Percentiles rank a stretch among this genome's conserved stretches.
Conservation (phyloP, 2,329 filamentous ascomycete species). For the Dendrostoma leiphaemia region DNA sequence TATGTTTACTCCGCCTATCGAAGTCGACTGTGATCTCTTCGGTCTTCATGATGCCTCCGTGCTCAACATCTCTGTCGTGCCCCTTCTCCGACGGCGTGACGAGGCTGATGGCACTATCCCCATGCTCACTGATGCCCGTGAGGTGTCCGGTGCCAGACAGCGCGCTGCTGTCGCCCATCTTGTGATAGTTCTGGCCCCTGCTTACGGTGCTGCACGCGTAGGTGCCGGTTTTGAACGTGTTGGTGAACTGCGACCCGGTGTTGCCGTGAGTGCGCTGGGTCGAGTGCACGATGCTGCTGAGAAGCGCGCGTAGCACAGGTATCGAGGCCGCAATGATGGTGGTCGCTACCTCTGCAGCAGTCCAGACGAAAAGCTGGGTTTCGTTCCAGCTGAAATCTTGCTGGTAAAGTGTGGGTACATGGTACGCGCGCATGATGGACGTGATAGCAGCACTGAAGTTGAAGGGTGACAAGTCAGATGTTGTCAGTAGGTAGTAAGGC, state of each 20-base stretch:
- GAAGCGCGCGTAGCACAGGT: constrained; percentile 27
- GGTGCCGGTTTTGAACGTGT: constrained; percentile 3
- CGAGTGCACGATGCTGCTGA: not conserved
- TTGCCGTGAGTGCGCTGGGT: not conserved
- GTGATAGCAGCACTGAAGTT: not conserved
- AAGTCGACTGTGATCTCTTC: not conserved
- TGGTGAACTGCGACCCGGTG: not conserved
- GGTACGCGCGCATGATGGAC: not conserved
- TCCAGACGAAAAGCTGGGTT: constrained; percentile 19
- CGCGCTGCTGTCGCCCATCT: not conserved
- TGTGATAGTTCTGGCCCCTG: not conserved
- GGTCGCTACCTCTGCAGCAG: constrained; percentile 20
- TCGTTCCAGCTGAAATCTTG: not conserved
- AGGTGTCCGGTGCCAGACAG: not conserved
- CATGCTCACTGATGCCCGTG: constrained; percentile 2
- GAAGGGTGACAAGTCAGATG: too few relatives aligned
- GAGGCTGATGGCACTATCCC: not conserved
- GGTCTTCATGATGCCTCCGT: not conserved
- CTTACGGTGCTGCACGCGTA: constrained; percentile 6
- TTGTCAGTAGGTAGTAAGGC: constrained; percentile 9
- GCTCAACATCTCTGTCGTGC: not conserved
- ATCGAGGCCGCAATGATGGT: constrained; percentile 25
- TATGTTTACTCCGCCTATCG: not conserved
- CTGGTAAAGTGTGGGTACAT: not conserved
- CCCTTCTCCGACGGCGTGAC: not conserved